These are phyloP conservation scores for Arctostaphylos glauca DNA, from an alignment of 148 eudicot species.

Conservation along the genomic window DNA sequence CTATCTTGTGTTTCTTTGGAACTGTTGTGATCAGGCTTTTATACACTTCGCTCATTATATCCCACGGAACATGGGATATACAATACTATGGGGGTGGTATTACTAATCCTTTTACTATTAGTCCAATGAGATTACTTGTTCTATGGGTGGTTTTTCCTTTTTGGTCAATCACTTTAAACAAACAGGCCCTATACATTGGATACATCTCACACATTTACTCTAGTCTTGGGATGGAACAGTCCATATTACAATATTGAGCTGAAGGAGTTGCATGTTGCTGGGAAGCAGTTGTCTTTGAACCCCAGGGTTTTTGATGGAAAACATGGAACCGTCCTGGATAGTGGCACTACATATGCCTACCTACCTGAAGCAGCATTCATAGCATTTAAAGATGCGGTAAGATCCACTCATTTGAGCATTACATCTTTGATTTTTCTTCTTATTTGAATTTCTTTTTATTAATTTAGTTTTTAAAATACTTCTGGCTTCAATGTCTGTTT, in stretches of 20 bases:
- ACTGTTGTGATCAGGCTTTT: neutral
- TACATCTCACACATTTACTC: slow-evolving; percentile 97
- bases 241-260: slow-evolving; percentile 95
- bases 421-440: neutral
- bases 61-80: neutral
- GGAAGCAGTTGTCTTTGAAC: slow-evolving; percentile 58
- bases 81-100: neutral
- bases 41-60: neutral
- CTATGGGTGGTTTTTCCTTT: neutral
- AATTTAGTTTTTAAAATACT: neutral
- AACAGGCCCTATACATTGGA: slow-evolving; percentile 41
- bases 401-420: slow-evolving; percentile 22
- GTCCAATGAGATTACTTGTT: neutral
- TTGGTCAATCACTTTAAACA: neutral
- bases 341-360: slow-evolving; percentile 94
- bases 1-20: neutral
- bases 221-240: slow-evolving; percentile 98
- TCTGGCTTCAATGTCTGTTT: neutral
- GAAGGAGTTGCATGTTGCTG: slow-evolving; percentile 87
- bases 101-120: neutral
- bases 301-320: slow-evolving; percentile 80
- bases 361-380: slow-evolving; percentile 79
- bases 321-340: slow-evolving; percentile 87
- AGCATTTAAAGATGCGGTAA: slow-evolving; percentile 83
- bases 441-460: neutral